Conservation (phyloP, 1,139 yeast species). For the Wickerhamomyces sp. region DNA sequence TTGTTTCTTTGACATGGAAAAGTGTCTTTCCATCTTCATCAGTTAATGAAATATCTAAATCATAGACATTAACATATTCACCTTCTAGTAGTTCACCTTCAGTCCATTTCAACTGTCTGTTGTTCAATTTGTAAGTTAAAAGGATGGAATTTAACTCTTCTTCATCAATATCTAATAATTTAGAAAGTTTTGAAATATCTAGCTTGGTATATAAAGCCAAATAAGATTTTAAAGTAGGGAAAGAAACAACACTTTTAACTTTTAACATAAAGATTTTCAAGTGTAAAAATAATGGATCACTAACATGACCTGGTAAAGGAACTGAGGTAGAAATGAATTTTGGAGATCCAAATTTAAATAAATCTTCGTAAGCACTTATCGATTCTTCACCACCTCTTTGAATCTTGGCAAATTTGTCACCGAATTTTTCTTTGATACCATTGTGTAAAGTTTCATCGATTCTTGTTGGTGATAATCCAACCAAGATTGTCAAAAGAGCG, state of each 20-base stretch:
- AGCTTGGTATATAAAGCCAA: constrained; percentile 42
- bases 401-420: constrained; percentile 40
- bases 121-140: constrained; percentile 40
- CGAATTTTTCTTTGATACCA: constrained; percentile 41
- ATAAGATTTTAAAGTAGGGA: constrained; percentile 39
- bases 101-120: constrained; percentile 40
- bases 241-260: constrained; percentile 34
- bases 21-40: constrained; percentile 29
- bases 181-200: constrained; percentile 39
- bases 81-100: constrained; percentile 39
- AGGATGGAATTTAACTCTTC: constrained; percentile 29
- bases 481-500: constrained; percentile 41
- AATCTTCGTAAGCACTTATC: constrained; percentile 37
- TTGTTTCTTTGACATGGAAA: constrained; percentile 41
- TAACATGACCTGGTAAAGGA: constrained; percentile 31
- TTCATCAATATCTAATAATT: constrained; percentile 34
- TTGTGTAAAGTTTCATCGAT: constrained; percentile 40
- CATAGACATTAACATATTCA: constrained; percentile 35
- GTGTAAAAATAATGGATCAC: constrained; percentile 40
- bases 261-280: constrained; percentile 38
- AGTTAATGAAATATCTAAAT: constrained; percentile 38
- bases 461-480: constrained; percentile 42
- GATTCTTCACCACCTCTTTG: constrained; percentile 40
- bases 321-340: constrained; percentile 40
- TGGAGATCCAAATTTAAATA: constrained; percentile 43